Evolutionary conservation across 306 rosid species (phyloP), one percentile per base, ranked within the genome.

Genomic region (Potentilla sterilis): DNA sequence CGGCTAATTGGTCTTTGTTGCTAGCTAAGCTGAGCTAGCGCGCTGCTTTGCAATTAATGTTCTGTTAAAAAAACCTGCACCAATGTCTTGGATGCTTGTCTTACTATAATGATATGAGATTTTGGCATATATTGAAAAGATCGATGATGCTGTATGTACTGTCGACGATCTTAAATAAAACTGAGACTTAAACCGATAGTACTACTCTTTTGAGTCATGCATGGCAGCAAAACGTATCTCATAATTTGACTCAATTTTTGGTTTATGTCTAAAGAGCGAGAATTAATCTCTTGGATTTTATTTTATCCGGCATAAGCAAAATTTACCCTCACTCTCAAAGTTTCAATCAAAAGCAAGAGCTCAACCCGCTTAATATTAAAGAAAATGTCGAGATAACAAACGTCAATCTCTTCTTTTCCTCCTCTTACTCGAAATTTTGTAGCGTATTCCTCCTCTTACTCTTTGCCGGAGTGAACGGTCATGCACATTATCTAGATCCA

Each of bases 31-130:
- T 54, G n/a, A 58, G 40, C 9, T 59, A 28, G 24, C n/a, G n/a
- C n/a, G n/a, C 16, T 42, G 41, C 37, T 28, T 77, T 14, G 69
- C 54, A 22, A n/a, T n/a, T n/a, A n/a, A 68, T 55, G 66, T 67
- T 55, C 54, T 41, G 18, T 38, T 43, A 6, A 24, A 38, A 47
- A 47, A 70, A 59, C 54, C 0, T 12, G 43, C 18, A 57, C 55
- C 28, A 34, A 7, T 46, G 49, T 34, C 35, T 18, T 69, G 51
- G 65, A 70, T 32, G 43, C 22, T n/a, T 32, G 58, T 37, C 19
- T 76, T 19, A 34, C 42, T 5, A 61, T 32, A 54, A 19, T 54
- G 59, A 54, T 69, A 46, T 43, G 19, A 28, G 65, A 68, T 43
- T 44, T 10, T 22, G 37, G 55, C 19, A 22, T 28, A 28, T 28